Percentiles rank a stretch among this genome's conserved stretches.
Conservation (phyloP, 2,329 filamentous ascomycete genomes). For the Penicillium vulpinum region DNA sequence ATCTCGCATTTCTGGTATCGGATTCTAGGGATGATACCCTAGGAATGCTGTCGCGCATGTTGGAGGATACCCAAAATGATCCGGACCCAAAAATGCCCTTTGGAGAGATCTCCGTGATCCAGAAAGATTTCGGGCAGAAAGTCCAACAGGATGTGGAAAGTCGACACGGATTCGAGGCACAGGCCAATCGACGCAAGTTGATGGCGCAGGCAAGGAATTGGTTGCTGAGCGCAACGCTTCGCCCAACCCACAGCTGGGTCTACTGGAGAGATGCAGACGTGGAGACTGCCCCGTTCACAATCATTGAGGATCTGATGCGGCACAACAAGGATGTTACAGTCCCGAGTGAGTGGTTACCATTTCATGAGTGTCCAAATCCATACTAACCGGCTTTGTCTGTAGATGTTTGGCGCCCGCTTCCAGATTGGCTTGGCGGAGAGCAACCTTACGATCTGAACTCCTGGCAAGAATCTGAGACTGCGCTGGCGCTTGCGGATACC, state of each 20-base stretch:
- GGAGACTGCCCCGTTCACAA: slow-evolving; percentile 93
- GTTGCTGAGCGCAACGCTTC: slow-evolving; percentile 87
- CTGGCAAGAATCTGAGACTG: slow-evolving; percentile 98
- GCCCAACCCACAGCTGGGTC: slow-evolving; percentile 97
- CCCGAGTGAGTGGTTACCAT: slow-evolving; percentile 71
- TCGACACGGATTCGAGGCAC: slow-evolving; percentile 93
- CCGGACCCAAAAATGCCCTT: slow-evolving; percentile 78
- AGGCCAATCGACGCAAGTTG: slow-evolving; percentile 87
- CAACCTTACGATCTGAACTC: slow-evolving; percentile 98
- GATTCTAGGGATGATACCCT: slow-evolving; percentile 95
- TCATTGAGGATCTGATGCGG: slow-evolving; percentile 95
- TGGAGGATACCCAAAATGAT: slow-evolving; percentile 78
- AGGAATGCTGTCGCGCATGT: slow-evolving; percentile 68
- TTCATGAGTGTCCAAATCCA: neutral
- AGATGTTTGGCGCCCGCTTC: slow-evolving; percentile 98
- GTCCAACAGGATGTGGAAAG: slow-evolving; percentile 98
- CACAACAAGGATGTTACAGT: slow-evolving; percentile 99
- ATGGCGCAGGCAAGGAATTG: slow-evolving; percentile 99
- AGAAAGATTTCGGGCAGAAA: slow-evolving; percentile 98
- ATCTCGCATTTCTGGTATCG: slow-evolving; percentile 93
- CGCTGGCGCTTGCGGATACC: slow-evolving; percentile 86
- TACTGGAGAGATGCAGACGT: slow-evolving; percentile 99
- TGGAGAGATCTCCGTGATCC: slow-evolving; percentile 94
- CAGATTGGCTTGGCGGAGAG: slow-evolving; percentile 97
- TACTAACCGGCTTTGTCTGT: slow-evolving; percentile 19